A percentile compares a stretch with the other conserved stretches of the same genome.
These are phyloP conservation scores for Vitis rupestris DNA, from an alignment of 164 flowering plant species.

Conservation along the genomic window DNA sequence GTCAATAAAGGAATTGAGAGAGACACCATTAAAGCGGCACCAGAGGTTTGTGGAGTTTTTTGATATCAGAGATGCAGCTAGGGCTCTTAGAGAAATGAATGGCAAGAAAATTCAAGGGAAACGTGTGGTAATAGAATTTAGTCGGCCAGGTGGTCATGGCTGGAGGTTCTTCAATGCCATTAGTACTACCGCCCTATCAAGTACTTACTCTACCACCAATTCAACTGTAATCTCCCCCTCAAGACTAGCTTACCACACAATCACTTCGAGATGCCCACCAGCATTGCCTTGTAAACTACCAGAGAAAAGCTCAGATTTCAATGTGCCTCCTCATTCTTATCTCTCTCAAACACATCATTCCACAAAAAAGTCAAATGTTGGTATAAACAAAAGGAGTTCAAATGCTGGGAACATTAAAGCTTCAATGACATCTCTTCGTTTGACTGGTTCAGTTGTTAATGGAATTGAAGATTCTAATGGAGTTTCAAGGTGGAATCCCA, in stretches of 20 bases:
- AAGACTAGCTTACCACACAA: too few relatives aligned
- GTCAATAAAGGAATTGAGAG: constrained; percentile 73
- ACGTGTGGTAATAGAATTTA: constrained; percentile 58
- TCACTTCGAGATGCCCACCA: constrained; percentile 1
- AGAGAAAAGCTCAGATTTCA: background rate
- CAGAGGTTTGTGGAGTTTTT: constrained; percentile 82
- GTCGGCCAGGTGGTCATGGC: constrained; percentile 71
- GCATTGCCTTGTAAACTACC: background rate
- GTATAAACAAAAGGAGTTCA: background rate
- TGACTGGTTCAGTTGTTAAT: background rate
- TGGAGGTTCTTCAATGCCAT: constrained; percentile 30
- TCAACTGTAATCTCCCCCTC: too few relatives aligned
- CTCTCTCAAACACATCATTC: constrained; percentile 6
- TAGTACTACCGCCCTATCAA: background rate
- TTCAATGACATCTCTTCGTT: constrained; percentile 17
- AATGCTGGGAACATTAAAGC: constrained; percentile 6
- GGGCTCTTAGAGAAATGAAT: constrained; percentile 63
- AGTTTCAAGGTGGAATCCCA: background rate
- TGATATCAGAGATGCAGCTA: constrained; percentile 73
- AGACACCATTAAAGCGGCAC: constrained; percentile 65
- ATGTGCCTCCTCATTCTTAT: constrained; percentile 6
- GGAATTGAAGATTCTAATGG: constrained; percentile 8
- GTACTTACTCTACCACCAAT: background rate
- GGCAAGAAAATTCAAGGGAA: constrained; percentile 71
- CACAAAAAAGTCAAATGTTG: constrained; percentile 11